Evolutionary conservation across 1,284 basidiomycete genomes (phyloP).

Genomic region (Papiliotrema fonsecae): DNA sequence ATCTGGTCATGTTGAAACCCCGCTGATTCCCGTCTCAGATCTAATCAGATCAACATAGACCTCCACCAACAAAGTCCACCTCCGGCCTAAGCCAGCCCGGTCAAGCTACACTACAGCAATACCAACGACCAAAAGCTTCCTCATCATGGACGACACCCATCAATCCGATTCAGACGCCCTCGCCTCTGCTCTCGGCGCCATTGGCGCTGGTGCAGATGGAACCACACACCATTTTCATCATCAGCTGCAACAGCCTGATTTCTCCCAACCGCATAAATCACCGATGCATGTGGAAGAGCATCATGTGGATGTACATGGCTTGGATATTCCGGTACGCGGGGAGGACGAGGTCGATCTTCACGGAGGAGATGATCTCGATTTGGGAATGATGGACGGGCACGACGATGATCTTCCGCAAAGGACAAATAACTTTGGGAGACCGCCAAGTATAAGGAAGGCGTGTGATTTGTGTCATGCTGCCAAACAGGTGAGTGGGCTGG

Average conservation of each 20-base stretch:
- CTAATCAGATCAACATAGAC: not conserved
- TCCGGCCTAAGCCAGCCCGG: slow-evolving; percentile 17
- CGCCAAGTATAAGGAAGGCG: slow-evolving; percentile 44
- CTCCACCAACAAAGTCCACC: not conserved
- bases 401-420: not conserved
- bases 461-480: slow-evolving; percentile 46
- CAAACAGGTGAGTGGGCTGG: slow-evolving; percentile 34
- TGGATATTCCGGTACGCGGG: slow-evolving; percentile 18
- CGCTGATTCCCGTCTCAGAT: not conserved
- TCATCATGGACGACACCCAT: slow-evolving; percentile 27
- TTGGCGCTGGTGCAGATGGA: slow-evolving; percentile 21
- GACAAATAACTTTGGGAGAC: slow-evolving; percentile 20
- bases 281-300: slow-evolving; percentile 4
- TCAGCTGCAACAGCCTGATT: slow-evolving; percentile 39
- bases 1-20: not conserved
- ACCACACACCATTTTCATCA: slow-evolving; percentile 19
- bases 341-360: no score
- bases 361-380: slow-evolving; percentile 26
- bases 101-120: slow-evolving; percentile 3
- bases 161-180: slow-evolving; percentile 36
- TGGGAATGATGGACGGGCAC: slow-evolving; percentile 8
- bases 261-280: slow-evolving; percentile 24
- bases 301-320: slow-evolving; percentile 17
- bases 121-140: not conserved
- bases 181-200: slow-evolving; percentile 35